Base-by-base conservation (phyloP, 1,284 basidiomycete genomes). In the Puccinia novopanici region DNA sequence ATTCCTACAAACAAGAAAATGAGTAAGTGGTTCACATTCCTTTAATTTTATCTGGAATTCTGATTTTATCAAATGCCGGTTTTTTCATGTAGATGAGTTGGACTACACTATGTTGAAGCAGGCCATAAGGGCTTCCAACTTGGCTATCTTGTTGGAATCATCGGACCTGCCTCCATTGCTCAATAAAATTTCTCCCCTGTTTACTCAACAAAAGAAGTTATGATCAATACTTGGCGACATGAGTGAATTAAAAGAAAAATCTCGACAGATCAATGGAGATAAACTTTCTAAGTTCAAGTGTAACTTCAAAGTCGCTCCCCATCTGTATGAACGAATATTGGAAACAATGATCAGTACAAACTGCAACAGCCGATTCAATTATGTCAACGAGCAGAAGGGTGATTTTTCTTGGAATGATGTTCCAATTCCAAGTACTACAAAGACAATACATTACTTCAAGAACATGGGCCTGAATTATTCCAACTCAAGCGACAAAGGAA, bases 1-100 rank as follows among this genome's bases (percentile, higher is more conserved):
- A n/a, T n/a, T n/a, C n/a, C n/a, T n/a, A n/a, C n/a, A n/a, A n/a
- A 77, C 54, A 67, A 68, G 10, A 68, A 77, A 19, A 70, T 70
- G 6, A 40, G 42, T 70, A 12, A 27, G 67, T 70, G 17, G 2
- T 30, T 22, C 13, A 2, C 19, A 1, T 48, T 70, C 19, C 3
- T 40, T 59, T 15, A 4, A 30, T 34, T 30, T 65, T 8, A 30
- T 8, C 8, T n/a, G 1, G 13, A 6, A 6, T 42, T 37, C 19
- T 22, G n/a, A 50, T 70, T 1, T 48, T n/a, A 4, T 12, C 2
- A 9, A 8, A 45, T 9, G 12, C 30, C 0, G 10, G 50, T 22
- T 15, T 70, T 50, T 9, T 59, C 45, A 40, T n/a, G 19, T 37
- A 74, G 72, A 54, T 30, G 55, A 74, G 55, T 50, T 74, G 19